These are phyloP conservation scores for Lanmaoa rubissima DNA, from an alignment of 768 basidiomycete species.

Conservation along the genomic window DNA sequence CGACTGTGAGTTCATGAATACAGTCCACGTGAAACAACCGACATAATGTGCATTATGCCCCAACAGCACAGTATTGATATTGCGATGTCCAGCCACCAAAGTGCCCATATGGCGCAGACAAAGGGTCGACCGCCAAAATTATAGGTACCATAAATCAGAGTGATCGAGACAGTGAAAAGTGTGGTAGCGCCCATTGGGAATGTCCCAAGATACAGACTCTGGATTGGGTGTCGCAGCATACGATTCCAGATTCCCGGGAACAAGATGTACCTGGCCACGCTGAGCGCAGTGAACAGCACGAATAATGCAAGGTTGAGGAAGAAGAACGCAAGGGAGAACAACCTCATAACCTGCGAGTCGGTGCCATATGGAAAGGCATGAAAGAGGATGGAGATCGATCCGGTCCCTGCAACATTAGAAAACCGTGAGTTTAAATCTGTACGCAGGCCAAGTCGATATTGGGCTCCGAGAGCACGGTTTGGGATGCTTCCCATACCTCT, in stretches of 20 bases:
- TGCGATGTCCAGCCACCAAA: slow-evolving; percentile 68
- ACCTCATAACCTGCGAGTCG: slow-evolving; percentile 38
- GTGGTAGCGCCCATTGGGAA: slow-evolving; percentile 63
- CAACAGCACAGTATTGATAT: slow-evolving; percentile 59
- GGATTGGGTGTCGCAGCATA: slow-evolving; percentile 50
- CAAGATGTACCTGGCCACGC: slow-evolving; percentile 48
- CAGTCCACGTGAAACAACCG: slow-evolving; percentile 28
- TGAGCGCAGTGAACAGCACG: slow-evolving; percentile 44
- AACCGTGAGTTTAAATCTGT: background rate
- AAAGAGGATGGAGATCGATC: slow-evolving; percentile 55
- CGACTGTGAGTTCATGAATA: slow-evolving; percentile 7
- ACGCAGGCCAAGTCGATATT: background rate
- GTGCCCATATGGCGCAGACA: slow-evolving; percentile 54
- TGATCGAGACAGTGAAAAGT: slow-evolving; percentile 50
- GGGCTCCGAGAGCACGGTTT: background rate
- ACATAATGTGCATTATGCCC: slow-evolving; percentile 68
- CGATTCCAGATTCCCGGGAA: slow-evolving; percentile 50
- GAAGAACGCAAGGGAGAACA: slow-evolving; percentile 50
- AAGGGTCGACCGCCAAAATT: slow-evolving; percentile 51
- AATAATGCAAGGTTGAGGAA: slow-evolving; percentile 59
- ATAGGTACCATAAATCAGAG: slow-evolving; percentile 43
- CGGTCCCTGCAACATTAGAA: slow-evolving; percentile 38
- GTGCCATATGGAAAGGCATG: slow-evolving; percentile 54
- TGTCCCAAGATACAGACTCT: slow-evolving; percentile 48
- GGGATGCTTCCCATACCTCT: background rate